Conservation (phyloP, 2,329 filamentous ascomycete genomes). For the Nemania bipapillata region DNA sequence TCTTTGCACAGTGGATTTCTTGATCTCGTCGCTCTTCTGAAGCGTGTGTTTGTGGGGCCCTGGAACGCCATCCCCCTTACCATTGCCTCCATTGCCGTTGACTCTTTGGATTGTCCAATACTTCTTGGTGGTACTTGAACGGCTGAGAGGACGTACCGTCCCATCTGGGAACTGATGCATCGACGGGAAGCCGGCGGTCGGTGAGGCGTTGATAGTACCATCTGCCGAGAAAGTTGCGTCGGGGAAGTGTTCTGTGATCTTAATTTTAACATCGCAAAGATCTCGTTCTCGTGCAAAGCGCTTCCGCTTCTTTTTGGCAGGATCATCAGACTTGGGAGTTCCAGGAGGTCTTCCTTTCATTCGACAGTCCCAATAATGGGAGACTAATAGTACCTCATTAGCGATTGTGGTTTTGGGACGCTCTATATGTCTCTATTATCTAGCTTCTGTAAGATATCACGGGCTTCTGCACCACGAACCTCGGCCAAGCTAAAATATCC, state of each 20-base stretch:
- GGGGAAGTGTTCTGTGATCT: conserved; percentile 82
- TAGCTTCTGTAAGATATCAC: conserved; percentile 2
- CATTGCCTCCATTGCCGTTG: conserved; percentile 79
- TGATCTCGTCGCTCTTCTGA: conserved; percentile 79
- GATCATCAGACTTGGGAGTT: conserved; percentile 81
- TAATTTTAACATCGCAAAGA: conserved; percentile 88
- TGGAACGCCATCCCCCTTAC: conserved; percentile 74
- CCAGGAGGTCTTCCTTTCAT: conserved; percentile 82
- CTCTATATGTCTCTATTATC: conserved; percentile 1
- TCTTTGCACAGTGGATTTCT: conserved; percentile 81
- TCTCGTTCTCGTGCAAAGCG: conserved; percentile 78
- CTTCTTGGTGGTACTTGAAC: conserved; percentile 58
- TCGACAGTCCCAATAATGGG: conserved; percentile 86
- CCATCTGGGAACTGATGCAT: conserved; percentile 44
- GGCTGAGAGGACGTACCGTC: conserved; percentile 53
- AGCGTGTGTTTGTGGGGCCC: conserved; percentile 80
- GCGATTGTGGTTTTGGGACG: not conserved
- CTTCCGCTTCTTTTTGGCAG: conserved; percentile 84
- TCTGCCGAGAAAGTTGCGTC: conserved; percentile 57
- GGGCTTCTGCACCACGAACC: not conserved
- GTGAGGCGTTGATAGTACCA: conserved; percentile 40
- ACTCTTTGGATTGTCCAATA: conserved; percentile 82
- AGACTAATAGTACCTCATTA: conserved; percentile 56
- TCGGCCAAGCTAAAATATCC: not conserved
- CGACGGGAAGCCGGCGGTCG: conserved; percentile 40